phyloP scores from a whole-genome alignment of 2,329 filamentous ascomycete genomes.

The Diaporthe sp. region DNA sequence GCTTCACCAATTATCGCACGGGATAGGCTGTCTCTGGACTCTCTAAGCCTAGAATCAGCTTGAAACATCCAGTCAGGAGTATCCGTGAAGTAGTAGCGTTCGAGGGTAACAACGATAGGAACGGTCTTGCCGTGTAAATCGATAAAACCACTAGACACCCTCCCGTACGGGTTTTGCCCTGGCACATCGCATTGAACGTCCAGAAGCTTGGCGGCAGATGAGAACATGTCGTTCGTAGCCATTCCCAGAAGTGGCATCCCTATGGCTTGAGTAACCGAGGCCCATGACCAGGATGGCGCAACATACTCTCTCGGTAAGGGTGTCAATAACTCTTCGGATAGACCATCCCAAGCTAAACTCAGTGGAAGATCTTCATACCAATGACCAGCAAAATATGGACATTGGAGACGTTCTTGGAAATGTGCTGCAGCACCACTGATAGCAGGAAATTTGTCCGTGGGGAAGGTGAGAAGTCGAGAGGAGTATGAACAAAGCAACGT shows the following conservation, averaged over 20 bases:
- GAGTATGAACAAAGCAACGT: rapidly evolving
- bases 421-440: neutral
- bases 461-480: neutral
- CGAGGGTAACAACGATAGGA: no score
- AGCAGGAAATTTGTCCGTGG: neutral
- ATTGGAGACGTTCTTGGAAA: rapidly evolving
- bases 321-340: no score
- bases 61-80: neutral
- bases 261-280: neutral
- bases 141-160: neutral
- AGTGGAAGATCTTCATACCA: neutral
- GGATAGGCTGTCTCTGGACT: neutral
- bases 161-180: neutral
- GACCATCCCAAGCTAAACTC: neutral
- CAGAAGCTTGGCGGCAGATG: neutral
- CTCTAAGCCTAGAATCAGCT: neutral
- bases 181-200: neutral
- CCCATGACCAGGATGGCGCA: neutral
- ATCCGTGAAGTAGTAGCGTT: rapidly evolving
- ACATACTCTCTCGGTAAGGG: neutral
- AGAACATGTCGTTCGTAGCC: rapidly evolving
- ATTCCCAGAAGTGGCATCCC: no score
- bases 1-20: neutral
- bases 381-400: neutral
- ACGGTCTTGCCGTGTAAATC: neutral